Base-by-base conservation (phyloP, 2,329 filamentous ascomycete genomes). In the Tolypocladium paradoxum region DNA sequence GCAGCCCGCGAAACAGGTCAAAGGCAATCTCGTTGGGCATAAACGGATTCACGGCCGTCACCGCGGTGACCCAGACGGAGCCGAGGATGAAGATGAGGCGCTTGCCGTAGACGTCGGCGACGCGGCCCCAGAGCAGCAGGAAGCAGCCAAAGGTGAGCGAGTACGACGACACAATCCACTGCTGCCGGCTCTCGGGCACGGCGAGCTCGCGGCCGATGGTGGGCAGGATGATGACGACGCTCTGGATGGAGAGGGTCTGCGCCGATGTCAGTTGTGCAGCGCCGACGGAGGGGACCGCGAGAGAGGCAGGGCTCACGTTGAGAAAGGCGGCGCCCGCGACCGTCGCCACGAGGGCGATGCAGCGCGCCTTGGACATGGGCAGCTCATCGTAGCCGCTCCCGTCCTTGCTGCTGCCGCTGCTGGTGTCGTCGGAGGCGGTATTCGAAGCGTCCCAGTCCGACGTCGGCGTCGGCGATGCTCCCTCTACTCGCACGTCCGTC, bases 81-180 rank as follows among this genome's bases (percentile, higher is more conserved):
- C 83, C 84, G 54, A 73, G 72, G 31, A 87, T 74, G 65, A 87
- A 87, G 57, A 87, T 83, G 46, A 76, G 69, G 9, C 83, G 76
- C 63, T 84, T 84, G 53, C 83, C 83, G 57, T 82, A 85, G 46
- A 87, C 75, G 63, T 87, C 83, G 53, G 80, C 84, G 24, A 87
- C 75, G 22, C 83, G 75, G 29, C 83, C 84, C 82, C 83, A 87
- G 16, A 87, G 72, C 18, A 87, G 68, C 29, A 87, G 68, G 61
- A 87, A 85, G 65, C 83, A 86, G 48, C 82, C 83, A 59, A 87
- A 87, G 0, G 82, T 74, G 18, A 87, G 74, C 4, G 79, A 74
- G 61, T 87, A 87, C 0, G 82, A 78, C 0, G 83, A 86, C 0
- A 87, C 72, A 56, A 87, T 75, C 83, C 83, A 87, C 68, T 85